Evolutionary conservation across 2,329 filamentous ascomycete species (phyloP).

Genomic region (Penicillium sumatraense): DNA sequence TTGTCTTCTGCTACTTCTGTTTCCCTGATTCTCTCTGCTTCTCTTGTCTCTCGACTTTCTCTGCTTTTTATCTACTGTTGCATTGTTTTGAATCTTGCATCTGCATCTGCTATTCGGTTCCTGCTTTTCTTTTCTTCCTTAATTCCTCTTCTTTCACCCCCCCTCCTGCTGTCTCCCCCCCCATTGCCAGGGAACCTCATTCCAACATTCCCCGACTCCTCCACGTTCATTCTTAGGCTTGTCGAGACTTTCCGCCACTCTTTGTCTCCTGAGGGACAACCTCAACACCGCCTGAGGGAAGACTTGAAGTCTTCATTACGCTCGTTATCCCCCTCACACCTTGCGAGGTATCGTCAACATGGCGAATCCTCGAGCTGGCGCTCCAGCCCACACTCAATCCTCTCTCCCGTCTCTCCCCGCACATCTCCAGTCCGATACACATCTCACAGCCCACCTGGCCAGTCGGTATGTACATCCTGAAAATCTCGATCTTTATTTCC

Average conservation of each 20-base stretch:
- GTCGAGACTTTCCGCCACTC: conserved; percentile 12
- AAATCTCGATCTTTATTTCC: too few species aligned
- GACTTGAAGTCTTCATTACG: conserved; percentile 7
- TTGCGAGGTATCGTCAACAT: conserved; percentile 29
- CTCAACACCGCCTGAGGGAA: not conserved
- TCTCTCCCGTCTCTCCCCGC: conserved; percentile 87
- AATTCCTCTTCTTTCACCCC: not conserved
- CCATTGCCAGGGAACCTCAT: conserved; percentile 22
- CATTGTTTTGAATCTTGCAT: too few species aligned
- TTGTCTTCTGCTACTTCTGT: not conserved
- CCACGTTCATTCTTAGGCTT: conserved; percentile 23
- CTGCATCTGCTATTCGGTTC: too few species aligned
- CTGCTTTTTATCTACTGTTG: too few species aligned
- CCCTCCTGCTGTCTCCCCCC: not conserved
- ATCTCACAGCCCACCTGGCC: conserved; percentile 56
- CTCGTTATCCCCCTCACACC: conserved; percentile 9
- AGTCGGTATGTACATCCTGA: conserved; percentile 50
- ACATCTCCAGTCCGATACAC: conserved; percentile 61
- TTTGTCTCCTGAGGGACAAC: not conserved
- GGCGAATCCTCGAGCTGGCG: conserved; percentile 47
- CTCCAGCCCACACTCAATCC: conserved; percentile 72
- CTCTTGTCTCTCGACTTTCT: not conserved
- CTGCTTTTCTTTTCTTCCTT: not conserved
- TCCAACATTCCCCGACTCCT: conserved; percentile 20
- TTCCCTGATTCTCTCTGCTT: not conserved